Conservation (phyloP, 352 stramenopile species). For the Pythium coloratum region DNA sequence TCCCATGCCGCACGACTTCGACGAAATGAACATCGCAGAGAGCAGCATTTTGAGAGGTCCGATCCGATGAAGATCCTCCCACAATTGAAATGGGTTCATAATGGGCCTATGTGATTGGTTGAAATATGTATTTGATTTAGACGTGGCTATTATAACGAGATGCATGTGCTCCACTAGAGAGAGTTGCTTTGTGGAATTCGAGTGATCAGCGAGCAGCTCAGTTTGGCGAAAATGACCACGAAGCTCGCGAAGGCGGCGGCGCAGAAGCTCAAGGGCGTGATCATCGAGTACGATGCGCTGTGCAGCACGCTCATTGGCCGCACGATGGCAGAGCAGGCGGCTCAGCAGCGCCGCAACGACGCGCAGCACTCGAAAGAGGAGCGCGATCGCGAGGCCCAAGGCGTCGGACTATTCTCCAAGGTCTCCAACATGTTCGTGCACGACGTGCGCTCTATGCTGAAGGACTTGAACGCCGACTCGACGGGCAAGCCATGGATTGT, state of each 20-base stretch:
- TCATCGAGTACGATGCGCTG: constrained; percentile 79
- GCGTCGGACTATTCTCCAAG: constrained; percentile 26
- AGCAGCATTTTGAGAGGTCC: no score
- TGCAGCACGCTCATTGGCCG: constrained; percentile 66
- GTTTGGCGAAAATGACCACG: constrained; percentile 4
- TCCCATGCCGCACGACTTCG: no score
- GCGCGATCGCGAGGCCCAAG: constrained; percentile 5
- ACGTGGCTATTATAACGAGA: not conserved
- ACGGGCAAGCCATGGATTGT: constrained; percentile 62
- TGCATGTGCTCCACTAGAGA: not conserved
- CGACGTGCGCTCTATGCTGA: constrained; percentile 63
- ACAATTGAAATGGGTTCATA: constrained; percentile 4
- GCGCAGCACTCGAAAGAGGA: constrained; percentile 18
- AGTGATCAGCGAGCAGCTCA: constrained; percentile 1
- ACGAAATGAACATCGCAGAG: no score
- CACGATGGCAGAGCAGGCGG: constrained; percentile 32
- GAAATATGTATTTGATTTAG: not conserved
- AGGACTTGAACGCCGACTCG: constrained; percentile 59
- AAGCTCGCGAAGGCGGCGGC: constrained; percentile 69
- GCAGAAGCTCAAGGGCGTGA: constrained; percentile 73
- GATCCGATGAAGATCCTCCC: no score
- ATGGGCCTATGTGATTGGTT: not conserved
- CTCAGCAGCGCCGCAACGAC: constrained; percentile 32
- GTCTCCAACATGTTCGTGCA: constrained; percentile 58
- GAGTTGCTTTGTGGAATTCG: constrained; percentile 11